These are phyloP conservation scores for Lactarius deliciosus DNA, from an alignment of 768 basidiomycete species.

Conservation along the genomic window DNA sequence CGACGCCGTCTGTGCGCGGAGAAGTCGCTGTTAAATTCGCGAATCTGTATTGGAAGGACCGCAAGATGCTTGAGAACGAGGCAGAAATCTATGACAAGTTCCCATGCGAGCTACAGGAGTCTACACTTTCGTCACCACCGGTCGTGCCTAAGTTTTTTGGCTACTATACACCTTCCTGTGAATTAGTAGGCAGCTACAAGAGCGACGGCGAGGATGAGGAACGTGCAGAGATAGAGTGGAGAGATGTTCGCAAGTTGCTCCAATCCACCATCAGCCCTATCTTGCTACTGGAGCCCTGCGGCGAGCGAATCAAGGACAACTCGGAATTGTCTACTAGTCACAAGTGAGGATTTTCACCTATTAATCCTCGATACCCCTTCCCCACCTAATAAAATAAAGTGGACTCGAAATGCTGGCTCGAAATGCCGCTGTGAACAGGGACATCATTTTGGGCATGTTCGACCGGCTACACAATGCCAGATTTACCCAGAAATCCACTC, in stretches of 20 bases:
- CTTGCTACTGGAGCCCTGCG: conserved; percentile 50
- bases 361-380: background rate
- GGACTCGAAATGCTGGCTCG: background rate
- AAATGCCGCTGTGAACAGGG: conserved; percentile 16
- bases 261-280: conserved; percentile 39
- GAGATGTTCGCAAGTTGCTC: background rate
- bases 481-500: conserved; percentile 45
- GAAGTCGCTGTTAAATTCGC: conserved; percentile 32
- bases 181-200: conserved; percentile 6
- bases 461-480: conserved; percentile 42
- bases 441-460: conserved; percentile 37
- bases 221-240: too few relatives aligned
- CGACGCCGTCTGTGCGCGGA: conserved; percentile 2
- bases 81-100: conserved; percentile 47
- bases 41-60: background rate
- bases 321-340: conserved; percentile 23
- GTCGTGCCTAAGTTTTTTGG: conserved; percentile 66
- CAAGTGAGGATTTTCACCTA: conserved; percentile 1
- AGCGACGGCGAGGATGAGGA: background rate
- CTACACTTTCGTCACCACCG: conserved; percentile 50
- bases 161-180: conserved; percentile 44
- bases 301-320: conserved; percentile 35
- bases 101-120: conserved; percentile 47
- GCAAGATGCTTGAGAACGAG: conserved; percentile 37
- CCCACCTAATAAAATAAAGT: background rate